Evolutionary conservation across 75 land plant species (phyloP).

Genomic region (Pseudotsuga menziesii): DNA sequence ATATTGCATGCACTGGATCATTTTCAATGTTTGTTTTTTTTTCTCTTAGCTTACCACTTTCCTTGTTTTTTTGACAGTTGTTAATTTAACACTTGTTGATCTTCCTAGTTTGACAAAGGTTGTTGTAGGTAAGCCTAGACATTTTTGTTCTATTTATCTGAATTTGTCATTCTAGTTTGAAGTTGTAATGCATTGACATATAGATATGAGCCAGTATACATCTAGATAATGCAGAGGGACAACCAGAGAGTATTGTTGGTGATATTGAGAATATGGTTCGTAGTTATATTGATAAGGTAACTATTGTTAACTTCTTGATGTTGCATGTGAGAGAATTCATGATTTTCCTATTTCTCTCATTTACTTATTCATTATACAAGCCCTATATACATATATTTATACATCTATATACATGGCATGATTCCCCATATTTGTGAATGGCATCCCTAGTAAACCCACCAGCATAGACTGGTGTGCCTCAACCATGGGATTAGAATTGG

Average conservation of each 20-base stretch:
- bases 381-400: too few species aligned
- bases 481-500: too few species aligned
- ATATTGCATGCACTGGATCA: too few species aligned
- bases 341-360: background rate
- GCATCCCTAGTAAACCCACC: too few species aligned
- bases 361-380: background rate
- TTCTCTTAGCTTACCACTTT: too few species aligned
- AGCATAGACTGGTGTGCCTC: too few species aligned
- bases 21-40: too few species aligned
- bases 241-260: slow-evolving; percentile 69
- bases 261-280: slow-evolving; percentile 87
- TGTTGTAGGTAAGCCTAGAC: slow-evolving; percentile 68
- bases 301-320: background rate
- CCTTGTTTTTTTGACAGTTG: slow-evolving; percentile 48
- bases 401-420: too few species aligned
- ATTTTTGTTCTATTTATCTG: background rate
- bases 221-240: slow-evolving; percentile 55
- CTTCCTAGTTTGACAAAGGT: slow-evolving; percentile 93
- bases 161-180: background rate
- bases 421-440: too few species aligned
- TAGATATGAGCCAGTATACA: background rate
- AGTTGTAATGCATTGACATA: background rate
- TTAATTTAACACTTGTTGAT: slow-evolving; percentile 90
- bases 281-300: slow-evolving; percentile 80
- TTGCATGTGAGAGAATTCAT: background rate